These are phyloP conservation scores for Plasmodium falciparum DNA, from an alignment of 169 alveolate species.

Conservation along the genomic window DNA sequence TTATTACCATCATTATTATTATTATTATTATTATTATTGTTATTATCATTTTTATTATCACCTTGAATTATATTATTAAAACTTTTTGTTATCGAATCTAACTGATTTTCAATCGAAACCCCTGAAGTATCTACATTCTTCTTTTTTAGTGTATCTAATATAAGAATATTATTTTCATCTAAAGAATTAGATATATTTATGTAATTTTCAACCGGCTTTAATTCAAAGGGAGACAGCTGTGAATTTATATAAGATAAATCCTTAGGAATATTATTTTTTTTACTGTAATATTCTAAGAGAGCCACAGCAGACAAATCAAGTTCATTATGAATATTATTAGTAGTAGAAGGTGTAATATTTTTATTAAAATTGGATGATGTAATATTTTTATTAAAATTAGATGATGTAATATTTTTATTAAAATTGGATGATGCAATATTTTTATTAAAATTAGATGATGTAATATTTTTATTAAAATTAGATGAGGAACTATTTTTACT, in stretches of 20 bases:
- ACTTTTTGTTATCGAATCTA: background rate
- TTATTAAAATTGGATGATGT: too few species aligned
- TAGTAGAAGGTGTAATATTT: too few species aligned
- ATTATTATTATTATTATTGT: background rate
- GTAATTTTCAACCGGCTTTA: background rate
- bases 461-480: too few species aligned
- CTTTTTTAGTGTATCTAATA: conserved; percentile 2
- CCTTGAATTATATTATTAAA: background rate
- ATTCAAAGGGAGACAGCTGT: background rate
- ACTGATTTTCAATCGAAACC: too few species aligned
- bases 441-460: background rate
- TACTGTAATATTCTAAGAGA: conserved; percentile 28
- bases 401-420: background rate
- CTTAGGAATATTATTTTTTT: conserved; percentile 2
- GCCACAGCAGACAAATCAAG: background rate
- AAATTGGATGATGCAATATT: too few species aligned
- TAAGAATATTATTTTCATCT: conserved; percentile 10
- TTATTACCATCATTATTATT: background rate
- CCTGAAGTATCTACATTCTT: background rate
- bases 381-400: background rate
- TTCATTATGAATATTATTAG: conserved; percentile 15
- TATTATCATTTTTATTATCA: background rate
- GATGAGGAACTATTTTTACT: background rate
- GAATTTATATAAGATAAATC: conserved; percentile 28
- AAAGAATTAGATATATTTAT: conserved; percentile 1